Evolutionary conservation across 129 eudicot species (phyloP).

Genomic region (Erigeron canadensis): DNA sequence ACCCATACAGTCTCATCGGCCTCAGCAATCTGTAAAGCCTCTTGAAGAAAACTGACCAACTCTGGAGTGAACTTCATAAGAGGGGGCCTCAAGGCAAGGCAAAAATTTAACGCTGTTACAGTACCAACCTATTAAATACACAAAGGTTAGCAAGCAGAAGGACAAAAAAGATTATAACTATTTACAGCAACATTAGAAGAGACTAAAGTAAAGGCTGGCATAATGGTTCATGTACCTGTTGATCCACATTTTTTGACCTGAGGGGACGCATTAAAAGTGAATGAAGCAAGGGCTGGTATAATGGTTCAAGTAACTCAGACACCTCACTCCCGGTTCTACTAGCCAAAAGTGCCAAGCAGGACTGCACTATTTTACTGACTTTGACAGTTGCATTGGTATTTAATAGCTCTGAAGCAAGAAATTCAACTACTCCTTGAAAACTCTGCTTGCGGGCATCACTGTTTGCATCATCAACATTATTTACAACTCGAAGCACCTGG

Average conservation of each 20-base stretch:
- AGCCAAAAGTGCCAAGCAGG: constrained; percentile 95
- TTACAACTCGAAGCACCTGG: constrained; percentile 94
- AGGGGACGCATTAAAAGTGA: constrained; percentile 85
- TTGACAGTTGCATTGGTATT: constrained; percentile 71
- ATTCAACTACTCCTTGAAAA: constrained; percentile 94
- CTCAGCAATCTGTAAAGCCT: constrained; percentile 96
- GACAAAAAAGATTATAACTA: constrained; percentile 2
- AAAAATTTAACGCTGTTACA: constrained; percentile 93
- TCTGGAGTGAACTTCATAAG: constrained; percentile 92
- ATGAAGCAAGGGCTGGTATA: constrained; percentile 88
- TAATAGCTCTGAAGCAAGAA: constrained; percentile 82
- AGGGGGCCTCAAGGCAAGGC: constrained; percentile 98
- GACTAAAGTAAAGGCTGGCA: constrained; percentile 90
- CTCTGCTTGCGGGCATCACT: constrained; percentile 88
- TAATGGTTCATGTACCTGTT: constrained; percentile 65
- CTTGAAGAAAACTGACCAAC: constrained; percentile 84
- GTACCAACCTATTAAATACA: constrained; percentile 77
- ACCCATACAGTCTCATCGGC: constrained; percentile 96
- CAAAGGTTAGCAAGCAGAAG: constrained; percentile 18
- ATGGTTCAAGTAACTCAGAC: constrained; percentile 93
- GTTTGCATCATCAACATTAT: constrained; percentile 97
- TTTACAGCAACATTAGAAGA: constrained; percentile 41
- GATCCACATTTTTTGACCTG: constrained; percentile 91
- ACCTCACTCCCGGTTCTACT: constrained; percentile 99
- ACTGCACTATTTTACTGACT: constrained; percentile 94